Evolutionary conservation across 768 basidiomycete genomes (phyloP), one percentile per base, ranked within the genome.

Genomic region (Plicaturopsis crispa): DNA sequence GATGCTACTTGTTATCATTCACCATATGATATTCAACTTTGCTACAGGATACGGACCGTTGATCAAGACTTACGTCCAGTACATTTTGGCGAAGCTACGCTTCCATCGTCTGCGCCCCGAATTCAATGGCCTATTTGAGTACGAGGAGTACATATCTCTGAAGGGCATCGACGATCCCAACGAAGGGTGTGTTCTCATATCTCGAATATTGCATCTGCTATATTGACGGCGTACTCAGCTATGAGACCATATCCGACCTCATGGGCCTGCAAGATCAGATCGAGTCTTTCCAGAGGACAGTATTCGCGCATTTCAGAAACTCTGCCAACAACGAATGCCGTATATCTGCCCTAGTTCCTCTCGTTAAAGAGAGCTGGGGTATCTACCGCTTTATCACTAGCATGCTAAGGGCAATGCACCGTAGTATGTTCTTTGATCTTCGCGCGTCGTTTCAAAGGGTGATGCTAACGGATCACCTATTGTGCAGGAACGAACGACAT

Each of bases 261-360:
- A 98, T 97, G 96, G 83, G 79, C 13, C 67, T 99, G 38, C 96
- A 99, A 68, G 96, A 99, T 56, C 92, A 97, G 56, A 98, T 99
- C 39, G 96, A 99, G 55, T 87, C 91, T 3, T 98, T 99, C 68
- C 93, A 99, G 56, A 92, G 92, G 62, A 84, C 94, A 70, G 82
- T 97, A 42, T 98, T 99, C 54, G 81, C 93, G 6, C 87, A 92
- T 60, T 98, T 99, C 67, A 72, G 80, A 39, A 78, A 84, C 44
- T 90, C 90, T 13, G 68, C 79, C 33, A 97, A 96, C 55, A 99
- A 99, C 48, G 96, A 99, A 62, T 96, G 93, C 59, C 83, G 93
- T 20, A 99, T 99, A 43, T 94, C 93, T 23, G 71, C 96, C 2
- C 66, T 99, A 34, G 96, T 99, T 2, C 94, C 96, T 17, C 72